These are phyloP conservation scores for Paspalum notatum DNA, from an alignment of 176 grass and related monocot genomes.

Conservation along the genomic window DNA sequence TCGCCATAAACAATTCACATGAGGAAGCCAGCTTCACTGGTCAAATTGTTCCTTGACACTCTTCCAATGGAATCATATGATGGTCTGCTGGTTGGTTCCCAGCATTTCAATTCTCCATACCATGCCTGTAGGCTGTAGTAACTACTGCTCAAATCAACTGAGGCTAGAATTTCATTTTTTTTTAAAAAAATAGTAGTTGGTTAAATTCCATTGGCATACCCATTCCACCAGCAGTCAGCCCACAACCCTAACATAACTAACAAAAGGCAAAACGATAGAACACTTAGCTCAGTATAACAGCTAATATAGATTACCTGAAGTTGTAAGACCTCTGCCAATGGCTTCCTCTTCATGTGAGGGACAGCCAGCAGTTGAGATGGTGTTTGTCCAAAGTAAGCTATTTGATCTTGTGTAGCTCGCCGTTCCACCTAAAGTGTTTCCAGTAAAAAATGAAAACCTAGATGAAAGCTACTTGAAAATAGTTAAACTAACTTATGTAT, in stretches of 20 bases:
- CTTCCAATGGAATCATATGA: background rate
- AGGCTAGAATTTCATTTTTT: background rate
- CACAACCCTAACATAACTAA: slow-evolving; percentile 29
- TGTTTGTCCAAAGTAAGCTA: slow-evolving; percentile 98
- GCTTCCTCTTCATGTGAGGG: slow-evolving; percentile 80
- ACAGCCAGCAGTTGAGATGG: slow-evolving; percentile 85
- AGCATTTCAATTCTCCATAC: background rate
- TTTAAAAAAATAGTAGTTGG: slow-evolving; percentile 19
- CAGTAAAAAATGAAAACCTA: slow-evolving; percentile 47
- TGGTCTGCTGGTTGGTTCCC: background rate
- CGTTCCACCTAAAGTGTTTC: slow-evolving; percentile 71
- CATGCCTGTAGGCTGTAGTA: background rate
- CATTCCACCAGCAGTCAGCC: slow-evolving; percentile 32
- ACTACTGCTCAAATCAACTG: background rate
- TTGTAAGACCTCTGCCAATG: slow-evolving; percentile 81
- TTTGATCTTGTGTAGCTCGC: slow-evolving; percentile 96
- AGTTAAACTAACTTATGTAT: slow-evolving; percentile 22
- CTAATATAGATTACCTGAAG: slow-evolving; percentile 73
- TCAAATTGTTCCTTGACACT: slow-evolving; percentile 2
- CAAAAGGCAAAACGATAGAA: slow-evolving; percentile 18
- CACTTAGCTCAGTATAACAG: slow-evolving; percentile 17
- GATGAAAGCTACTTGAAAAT: slow-evolving; percentile 30
- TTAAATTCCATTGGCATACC: background rate
- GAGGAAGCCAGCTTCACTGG: slow-evolving; percentile 12
- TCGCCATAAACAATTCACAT: slow-evolving; percentile 11